These are phyloP conservation scores for Melastoma malabathricum DNA, from an alignment of 345 rosid genomes.

Conservation along the genomic window DNA sequence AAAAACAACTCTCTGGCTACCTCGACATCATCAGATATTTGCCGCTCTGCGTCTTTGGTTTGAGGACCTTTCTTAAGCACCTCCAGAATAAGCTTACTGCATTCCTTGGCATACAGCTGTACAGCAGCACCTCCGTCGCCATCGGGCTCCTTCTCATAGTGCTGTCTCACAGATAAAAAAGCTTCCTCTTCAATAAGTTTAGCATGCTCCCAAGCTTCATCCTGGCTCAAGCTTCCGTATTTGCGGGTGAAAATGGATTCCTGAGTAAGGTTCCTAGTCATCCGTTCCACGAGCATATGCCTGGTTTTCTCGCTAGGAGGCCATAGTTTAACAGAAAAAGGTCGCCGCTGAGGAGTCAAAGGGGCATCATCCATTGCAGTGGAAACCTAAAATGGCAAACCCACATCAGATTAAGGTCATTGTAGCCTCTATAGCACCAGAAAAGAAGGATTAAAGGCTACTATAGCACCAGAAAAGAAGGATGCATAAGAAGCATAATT, in stretches of 20 bases:
- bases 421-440: no score
- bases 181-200: constrained; percentile 61
- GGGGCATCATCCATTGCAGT: constrained; percentile 37
- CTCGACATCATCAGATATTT: constrained; percentile 19
- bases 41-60: constrained; percentile 17
- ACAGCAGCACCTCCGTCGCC: constrained; percentile 94
- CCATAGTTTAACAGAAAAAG: constrained; percentile 73
- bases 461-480: no score
- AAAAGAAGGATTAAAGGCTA: no score
- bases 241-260: constrained; percentile 74
- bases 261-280: constrained; percentile 51
- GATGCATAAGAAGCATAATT: no score
- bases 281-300: constrained; percentile 51
- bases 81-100: constrained; percentile 77
- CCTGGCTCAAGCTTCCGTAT: constrained; percentile 56
- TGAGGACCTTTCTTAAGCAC: constrained; percentile 58
- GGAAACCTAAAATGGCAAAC: constrained; percentile 10
- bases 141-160: constrained; percentile 82
- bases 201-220: constrained; percentile 74
- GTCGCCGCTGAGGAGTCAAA: constrained; percentile 38
- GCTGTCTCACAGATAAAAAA: constrained; percentile 43
- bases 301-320: constrained; percentile 76
- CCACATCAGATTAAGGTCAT: background rate
- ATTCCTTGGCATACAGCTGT: constrained; percentile 88
- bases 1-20: constrained; percentile 31